Evolutionary conservation across 2,329 filamentous ascomycete genomes (phyloP).

Genomic region (Colletotrichum karsti): DNA sequence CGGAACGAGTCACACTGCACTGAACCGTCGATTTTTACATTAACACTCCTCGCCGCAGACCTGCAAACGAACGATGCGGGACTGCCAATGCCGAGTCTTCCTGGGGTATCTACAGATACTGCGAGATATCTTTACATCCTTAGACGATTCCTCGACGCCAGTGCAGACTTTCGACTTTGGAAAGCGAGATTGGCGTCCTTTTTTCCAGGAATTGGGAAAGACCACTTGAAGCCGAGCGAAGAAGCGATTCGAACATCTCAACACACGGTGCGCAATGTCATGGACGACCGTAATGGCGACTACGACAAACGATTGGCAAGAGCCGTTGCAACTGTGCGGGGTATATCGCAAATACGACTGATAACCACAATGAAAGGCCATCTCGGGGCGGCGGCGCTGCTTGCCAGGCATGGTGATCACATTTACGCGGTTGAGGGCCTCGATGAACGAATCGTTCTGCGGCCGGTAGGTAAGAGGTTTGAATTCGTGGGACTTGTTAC

Average conservation of each 20-base stretch:
- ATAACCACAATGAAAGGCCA: fast-evolving
- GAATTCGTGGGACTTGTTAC: too few species aligned
- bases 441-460: not conserved
- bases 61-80: not conserved
- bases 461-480: not conserved
- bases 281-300: too few species aligned
- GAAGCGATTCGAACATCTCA: too few species aligned
- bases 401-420: not conserved
- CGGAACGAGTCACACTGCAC: too few species aligned
- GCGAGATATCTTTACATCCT: not conserved
- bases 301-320: too few species aligned
- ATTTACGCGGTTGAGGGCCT: fast-evolving
- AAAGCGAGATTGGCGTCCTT: not conserved
- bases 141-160: not conserved
- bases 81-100: fast-evolving
- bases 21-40: too few species aligned
- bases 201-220: not conserved
- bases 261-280: too few species aligned
- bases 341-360: not conserved
- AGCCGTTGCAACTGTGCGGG: too few species aligned
- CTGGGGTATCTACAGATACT: fast-evolving
- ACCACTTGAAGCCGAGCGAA: too few species aligned
- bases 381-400: fast-evolving
- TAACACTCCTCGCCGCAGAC: fast-evolving
- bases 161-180: not conserved